phyloP scores from a whole-genome alignment of 371 early-diverging fungal genomes.

The Amoeboaphelidium protococcarum region DNA sequence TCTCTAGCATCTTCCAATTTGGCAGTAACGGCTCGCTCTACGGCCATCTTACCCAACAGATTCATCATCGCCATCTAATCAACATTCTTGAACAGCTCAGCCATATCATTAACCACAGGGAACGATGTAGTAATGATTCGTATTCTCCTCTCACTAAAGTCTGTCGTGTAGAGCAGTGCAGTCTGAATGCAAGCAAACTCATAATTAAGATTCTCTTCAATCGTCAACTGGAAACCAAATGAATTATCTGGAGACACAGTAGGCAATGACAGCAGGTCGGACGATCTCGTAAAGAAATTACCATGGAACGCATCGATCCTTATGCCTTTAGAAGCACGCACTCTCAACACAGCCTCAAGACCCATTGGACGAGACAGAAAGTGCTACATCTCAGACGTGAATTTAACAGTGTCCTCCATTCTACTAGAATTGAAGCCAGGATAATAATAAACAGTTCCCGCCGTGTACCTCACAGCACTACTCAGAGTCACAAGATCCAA shows the following conservation, averaged over 20 bases:
- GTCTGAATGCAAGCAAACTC: constrained; percentile 82
- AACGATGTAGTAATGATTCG: constrained; percentile 76
- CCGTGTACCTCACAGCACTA: constrained; percentile 49
- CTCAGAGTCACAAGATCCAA: constrained; percentile 79
- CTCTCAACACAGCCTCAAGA: constrained; percentile 85
- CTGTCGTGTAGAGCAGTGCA: constrained; percentile 65
- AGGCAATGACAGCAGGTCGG: constrained; percentile 74
- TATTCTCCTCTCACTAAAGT: constrained; percentile 65
- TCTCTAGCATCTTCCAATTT: constrained; percentile 87
- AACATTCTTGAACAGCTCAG: constrained; percentile 49
- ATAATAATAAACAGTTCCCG: constrained; percentile 82
- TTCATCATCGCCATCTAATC: constrained; percentile 62
- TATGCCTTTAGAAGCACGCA: constrained; percentile 62
- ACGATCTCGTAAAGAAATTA: constrained; percentile 84
- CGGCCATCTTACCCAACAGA: constrained; percentile 52
- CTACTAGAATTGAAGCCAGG: constrained; percentile 74
- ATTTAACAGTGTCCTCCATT: constrained; percentile 59
- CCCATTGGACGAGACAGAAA: constrained; percentile 57
- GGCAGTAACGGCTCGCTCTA: constrained; percentile 54
- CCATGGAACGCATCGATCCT: constrained; percentile 74
- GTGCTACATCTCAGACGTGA: constrained; percentile 57
- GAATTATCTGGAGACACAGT: constrained; percentile 81
- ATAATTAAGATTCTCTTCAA: constrained; percentile 54
- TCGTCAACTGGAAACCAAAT: constrained; percentile 64
- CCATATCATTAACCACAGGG: constrained; percentile 50